Percentiles rank a stretch among this genome's conserved stretches.
Conservation (phyloP, 2,329 filamentous ascomycete genomes). For the Blumeria graminis region DNA sequence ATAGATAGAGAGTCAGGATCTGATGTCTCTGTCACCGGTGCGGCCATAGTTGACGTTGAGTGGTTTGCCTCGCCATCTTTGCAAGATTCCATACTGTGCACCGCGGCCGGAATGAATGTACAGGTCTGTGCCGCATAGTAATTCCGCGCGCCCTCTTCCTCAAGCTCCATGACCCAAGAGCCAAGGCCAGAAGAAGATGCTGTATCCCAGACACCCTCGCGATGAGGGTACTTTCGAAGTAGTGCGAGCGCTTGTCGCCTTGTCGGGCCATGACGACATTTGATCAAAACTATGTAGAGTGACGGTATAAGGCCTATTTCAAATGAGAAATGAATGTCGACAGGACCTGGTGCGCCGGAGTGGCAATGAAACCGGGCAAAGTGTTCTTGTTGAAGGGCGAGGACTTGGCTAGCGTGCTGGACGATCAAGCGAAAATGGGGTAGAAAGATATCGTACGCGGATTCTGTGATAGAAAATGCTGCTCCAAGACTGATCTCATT, state of each 20-base stretch:
- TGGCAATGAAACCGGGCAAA: neutral
- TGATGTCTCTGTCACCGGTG: neutral
- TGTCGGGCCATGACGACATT: constrained; percentile 30
- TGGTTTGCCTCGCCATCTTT: neutral
- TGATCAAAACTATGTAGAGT: constrained; percentile 37
- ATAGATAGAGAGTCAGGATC: neutral
- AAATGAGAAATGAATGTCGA: constrained; percentile 25
- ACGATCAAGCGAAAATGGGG: constrained; percentile 6
- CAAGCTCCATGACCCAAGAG: constrained; percentile 7
- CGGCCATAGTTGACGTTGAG: neutral
- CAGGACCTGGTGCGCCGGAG: neutral
- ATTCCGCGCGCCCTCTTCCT: constrained; percentile 6
- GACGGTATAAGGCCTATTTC: constrained; percentile 38
- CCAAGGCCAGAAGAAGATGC: constrained; percentile 4
- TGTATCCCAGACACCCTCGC: constrained; percentile 42
- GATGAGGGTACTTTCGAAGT: constrained; percentile 30
- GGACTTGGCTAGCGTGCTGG: constrained; percentile 1
- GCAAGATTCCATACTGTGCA: neutral
- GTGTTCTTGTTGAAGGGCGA: constrained; percentile 3
- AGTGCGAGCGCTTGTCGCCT: constrained; percentile 37
- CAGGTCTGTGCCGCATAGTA: neutral
- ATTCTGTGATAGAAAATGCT: constrained; percentile 6
- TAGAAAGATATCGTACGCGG: constrained; percentile 6
- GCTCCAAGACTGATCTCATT: constrained; percentile 5
- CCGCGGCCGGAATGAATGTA: no score